Evolutionary conservation across 2,329 filamentous ascomycete species (phyloP), one percentile per base, ranked within the genome.

Genomic region (Ceratocystis lukuohia): DNA sequence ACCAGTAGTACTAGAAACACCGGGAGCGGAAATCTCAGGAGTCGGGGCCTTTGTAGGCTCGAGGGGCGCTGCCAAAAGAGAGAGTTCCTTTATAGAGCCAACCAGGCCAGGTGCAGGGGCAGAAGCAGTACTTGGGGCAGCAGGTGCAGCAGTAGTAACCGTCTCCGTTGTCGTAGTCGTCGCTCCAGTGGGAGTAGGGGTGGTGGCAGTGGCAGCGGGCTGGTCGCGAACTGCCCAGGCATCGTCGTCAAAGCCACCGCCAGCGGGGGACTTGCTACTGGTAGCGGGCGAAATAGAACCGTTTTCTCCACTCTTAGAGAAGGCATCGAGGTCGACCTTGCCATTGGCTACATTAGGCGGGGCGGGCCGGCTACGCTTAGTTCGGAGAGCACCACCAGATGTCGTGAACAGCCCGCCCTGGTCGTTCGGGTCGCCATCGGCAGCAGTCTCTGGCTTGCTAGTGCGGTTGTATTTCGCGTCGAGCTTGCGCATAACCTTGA

Each of bases 331-430:
- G 76, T 96, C 90, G 48, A 97, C 86, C 45, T 89, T 84, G 75
- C 96, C 91, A 72, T 85, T 92, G 2, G 90, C 89, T 74, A 92
- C 87, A 6, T 93, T 84, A n/a, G 90, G 82, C 45, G 94, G 92
- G 45, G 91, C 86, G 30, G 94, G 94, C 62, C 94, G 85, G 63
- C 90, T 89, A 75, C 96, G 96, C 74, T 99, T 97, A 77, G 99
- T 97, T 71, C 88, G 87, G 69, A 99, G 79, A 8, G 88, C 83
- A 68, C 94, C 94, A n/a, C 91, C 92, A 25, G 92, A 90, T 1
- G 93, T 94, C 66, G 92, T 93, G 76, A 99, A 99, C 6, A 99
- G 79, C 17, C 92, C 89, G 61, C 82, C 80, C 56, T 74, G 73
- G 33, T 89, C 87, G 64, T 79, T 77, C 22, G 75, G 73, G 20